These are phyloP conservation scores for Neonectria magnoliae DNA, from an alignment of 2,329 filamentous ascomycete species.

Conservation along the genomic window DNA sequence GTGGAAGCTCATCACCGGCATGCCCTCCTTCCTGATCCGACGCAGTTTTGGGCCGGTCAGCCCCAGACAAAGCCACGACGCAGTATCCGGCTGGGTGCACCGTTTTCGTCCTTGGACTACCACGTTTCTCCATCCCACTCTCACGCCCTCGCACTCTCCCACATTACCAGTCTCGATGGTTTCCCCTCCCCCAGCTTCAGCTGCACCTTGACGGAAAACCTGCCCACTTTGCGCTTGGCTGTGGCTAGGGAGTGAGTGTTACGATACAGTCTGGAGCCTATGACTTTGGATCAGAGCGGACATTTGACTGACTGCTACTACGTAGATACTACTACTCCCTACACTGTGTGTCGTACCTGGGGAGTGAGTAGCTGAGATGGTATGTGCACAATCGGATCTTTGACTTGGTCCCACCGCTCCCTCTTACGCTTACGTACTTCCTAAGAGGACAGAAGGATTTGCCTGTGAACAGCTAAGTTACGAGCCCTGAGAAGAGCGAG, in stretches of 20 bases:
- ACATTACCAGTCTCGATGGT: neutral
- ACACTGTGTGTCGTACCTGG: neutral
- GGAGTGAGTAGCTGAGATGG: constrained; percentile 1
- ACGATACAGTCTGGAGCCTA: constrained; percentile 3
- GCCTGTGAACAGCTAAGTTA: neutral
- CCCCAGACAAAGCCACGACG: constrained; percentile 17
- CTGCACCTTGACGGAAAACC: constrained; percentile 16
- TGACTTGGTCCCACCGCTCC: constrained; percentile 11
- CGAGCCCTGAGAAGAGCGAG: neutral
- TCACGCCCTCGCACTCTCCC: neutral
- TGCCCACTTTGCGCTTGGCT: constrained; percentile 23
- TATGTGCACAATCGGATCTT: constrained; percentile 3
- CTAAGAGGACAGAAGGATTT: neutral
- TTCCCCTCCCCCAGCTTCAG: constrained; percentile 5
- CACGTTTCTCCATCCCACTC: neutral
- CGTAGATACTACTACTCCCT: too few relatives aligned
- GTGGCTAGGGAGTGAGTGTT: neutral
- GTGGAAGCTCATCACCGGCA: constrained; percentile 6
- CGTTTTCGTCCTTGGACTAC: neutral
- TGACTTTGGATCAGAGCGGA: neutral
- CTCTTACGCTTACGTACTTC: too few relatives aligned
- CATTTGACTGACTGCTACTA: neutral
- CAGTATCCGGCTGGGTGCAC: neutral
- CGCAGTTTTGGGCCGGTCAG: neutral
- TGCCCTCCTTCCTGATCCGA: constrained; percentile 10